A percentile compares a stretch with the other conserved stretches of the same genome.
Evolutionary conservation across 148 eudicot species (phyloP).

Genomic region (Chenopodium formosanum): DNA sequence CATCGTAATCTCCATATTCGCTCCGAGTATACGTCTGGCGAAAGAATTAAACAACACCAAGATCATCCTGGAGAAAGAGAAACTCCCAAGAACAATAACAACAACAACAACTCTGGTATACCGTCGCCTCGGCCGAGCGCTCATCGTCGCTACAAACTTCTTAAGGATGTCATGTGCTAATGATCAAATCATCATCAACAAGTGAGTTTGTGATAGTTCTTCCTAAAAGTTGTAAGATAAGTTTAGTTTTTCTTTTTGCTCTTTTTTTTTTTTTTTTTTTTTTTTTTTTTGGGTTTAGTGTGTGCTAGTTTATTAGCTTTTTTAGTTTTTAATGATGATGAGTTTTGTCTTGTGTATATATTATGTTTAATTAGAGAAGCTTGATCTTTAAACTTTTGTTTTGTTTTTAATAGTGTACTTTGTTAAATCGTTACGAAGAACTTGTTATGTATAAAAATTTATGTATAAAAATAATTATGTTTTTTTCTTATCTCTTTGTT

Average conservation of each 20-base stretch:
- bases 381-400: background rate
- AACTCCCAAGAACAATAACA: conserved; percentile 9
- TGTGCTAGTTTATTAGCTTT: background rate
- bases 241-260: too few relatives aligned
- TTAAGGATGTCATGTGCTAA: conserved; percentile 54
- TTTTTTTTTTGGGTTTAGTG: background rate
- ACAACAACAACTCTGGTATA: conserved; percentile 24
- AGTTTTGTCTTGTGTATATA: conserved; percentile 28
- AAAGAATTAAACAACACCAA: conserved; percentile 21
- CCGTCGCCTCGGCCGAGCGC: conserved; percentile 31
- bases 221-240: background rate
- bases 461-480: too few relatives aligned
- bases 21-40: conserved; percentile 13
- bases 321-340: conserved; percentile 12
- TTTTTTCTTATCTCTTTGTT: too few relatives aligned
- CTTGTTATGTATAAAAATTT: background rate
- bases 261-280: conserved; percentile 8
- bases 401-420: conserved; percentile 10
- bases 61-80: background rate
- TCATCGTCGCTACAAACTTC: conserved; percentile 47
- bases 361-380: conserved; percentile 23
- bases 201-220: conserved; percentile 1
- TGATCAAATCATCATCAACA: background rate
- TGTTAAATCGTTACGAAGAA: background rate
- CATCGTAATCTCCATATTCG: conserved; percentile 2